phyloP scores from a whole-genome alignment of 306 rosid genomes.

The Corylus americana region DNA sequence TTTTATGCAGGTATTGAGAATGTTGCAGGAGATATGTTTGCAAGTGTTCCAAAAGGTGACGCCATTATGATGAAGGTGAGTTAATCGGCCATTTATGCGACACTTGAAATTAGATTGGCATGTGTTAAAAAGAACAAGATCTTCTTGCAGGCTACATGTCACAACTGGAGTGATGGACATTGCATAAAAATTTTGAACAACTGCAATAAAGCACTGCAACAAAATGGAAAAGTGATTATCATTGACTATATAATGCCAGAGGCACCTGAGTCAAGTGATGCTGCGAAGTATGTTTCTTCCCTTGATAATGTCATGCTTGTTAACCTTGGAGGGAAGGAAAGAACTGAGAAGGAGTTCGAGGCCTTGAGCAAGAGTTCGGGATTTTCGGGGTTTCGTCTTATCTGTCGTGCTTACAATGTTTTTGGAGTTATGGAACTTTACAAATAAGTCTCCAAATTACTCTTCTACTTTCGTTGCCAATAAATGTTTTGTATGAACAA shows the following conservation, averaged over 20 bases:
- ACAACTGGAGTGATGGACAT: conserved; percentile 15
- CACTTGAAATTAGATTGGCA: background rate
- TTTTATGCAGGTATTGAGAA: conserved; percentile 27
- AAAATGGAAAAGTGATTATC: conserved; percentile 12
- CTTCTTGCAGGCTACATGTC: conserved; percentile 21
- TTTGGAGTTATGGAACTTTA: background rate
- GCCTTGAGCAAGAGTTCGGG: background rate
- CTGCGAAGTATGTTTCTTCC: background rate
- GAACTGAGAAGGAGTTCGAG: conserved; percentile 14
- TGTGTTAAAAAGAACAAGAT: background rate
- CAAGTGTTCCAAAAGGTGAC: conserved; percentile 36
- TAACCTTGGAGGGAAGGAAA: conserved; percentile 6
- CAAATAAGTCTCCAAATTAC: background rate
- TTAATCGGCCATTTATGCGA: background rate
- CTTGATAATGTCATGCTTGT: background rate
- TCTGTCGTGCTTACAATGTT: background rate
- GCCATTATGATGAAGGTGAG: conserved; percentile 41
- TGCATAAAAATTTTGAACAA: background rate
- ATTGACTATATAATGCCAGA: conserved; percentile 5
- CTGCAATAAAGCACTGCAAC: background rate
- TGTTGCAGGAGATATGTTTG: conserved; percentile 38
- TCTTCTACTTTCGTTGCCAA: background rate
- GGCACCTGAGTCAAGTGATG: conserved; percentile 3
- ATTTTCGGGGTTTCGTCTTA: conserved; percentile 6
- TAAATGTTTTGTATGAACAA: too few species aligned